Conservation (phyloP, 2,329 filamentous ascomycete genomes). For the Penicillium vulpinum region DNA sequence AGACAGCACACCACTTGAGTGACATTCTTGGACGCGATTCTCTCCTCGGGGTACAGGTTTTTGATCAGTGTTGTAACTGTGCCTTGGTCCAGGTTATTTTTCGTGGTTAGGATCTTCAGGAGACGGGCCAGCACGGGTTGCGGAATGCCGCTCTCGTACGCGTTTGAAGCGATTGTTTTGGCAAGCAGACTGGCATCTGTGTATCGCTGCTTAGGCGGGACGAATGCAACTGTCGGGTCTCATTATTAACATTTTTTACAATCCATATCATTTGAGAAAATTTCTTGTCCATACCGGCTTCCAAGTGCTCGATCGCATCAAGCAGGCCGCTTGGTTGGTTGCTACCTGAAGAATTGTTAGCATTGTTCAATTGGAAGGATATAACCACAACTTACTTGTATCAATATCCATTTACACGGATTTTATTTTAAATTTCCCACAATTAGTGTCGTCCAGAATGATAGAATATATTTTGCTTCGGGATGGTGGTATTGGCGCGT, state of each 20-base stretch:
- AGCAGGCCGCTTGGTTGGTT: slow-evolving; percentile 26
- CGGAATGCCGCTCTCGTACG: slow-evolving; percentile 68
- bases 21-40: slow-evolving; percentile 61
- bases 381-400: slow-evolving; percentile 1
- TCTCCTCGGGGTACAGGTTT: slow-evolving; percentile 71
- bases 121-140: slow-evolving; percentile 61
- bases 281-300: slow-evolving; percentile 33
- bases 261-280: not conserved
- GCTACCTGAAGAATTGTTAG: slow-evolving; percentile 10
- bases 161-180: slow-evolving; percentile 61
- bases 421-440: not conserved
- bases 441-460: not conserved
- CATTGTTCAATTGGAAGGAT: not conserved
- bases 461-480: not conserved
- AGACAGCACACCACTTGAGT: slow-evolving; percentile 69
- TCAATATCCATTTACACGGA: slow-evolving; percentile 2
- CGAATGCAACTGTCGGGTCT: slow-evolving; percentile 33
- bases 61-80: slow-evolving; percentile 68
- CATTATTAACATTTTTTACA: not conserved
- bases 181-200: slow-evolving; percentile 64
- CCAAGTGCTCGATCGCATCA: slow-evolving; percentile 39
- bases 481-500: not conserved
- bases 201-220: slow-evolving; percentile 65
- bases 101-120: slow-evolving; percentile 65
- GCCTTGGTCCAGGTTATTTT: slow-evolving; percentile 72